Conservation (phyloP, 805 yeast genomes). For the Kluyveromyces aestuarii region DNA sequence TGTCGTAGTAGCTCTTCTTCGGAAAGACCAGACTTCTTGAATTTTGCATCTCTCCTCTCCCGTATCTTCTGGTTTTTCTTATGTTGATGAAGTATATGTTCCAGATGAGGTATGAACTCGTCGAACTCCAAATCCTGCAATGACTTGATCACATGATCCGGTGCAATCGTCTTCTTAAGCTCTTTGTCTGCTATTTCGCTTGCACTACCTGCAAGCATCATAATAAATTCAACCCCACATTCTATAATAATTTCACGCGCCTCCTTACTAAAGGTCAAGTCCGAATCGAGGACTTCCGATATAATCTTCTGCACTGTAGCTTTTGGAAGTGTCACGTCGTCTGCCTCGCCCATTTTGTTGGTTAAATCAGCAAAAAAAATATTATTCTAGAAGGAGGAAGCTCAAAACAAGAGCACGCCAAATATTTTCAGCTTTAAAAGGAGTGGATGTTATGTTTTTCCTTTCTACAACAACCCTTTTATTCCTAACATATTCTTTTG, state of each 20-base stretch:
- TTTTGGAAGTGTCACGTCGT: conserved; percentile 37
- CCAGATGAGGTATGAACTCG: conserved; percentile 74
- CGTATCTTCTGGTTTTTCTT: conserved; percentile 82
- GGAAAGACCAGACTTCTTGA: conserved; percentile 82
- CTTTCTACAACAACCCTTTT: too few species aligned
- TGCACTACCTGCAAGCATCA: conserved; percentile 87
- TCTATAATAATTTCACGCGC: conserved; percentile 93
- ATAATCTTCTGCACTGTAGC: conserved; percentile 96
- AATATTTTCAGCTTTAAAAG: too few species aligned
- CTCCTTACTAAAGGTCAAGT: conserved; percentile 80
- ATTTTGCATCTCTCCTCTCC: conserved; percentile 85
- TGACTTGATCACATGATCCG: conserved; percentile 92
- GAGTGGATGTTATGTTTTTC: too few species aligned
- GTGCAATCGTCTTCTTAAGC: conserved; percentile 90
- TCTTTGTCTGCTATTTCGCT: conserved; percentile 96
- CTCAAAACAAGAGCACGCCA: background rate
- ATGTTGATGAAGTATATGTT: conserved; percentile 74
- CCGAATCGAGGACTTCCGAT: conserved; percentile 82
- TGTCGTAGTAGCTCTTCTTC: conserved; percentile 89
- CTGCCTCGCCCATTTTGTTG: conserved; percentile 16
- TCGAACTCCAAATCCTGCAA: conserved; percentile 77
- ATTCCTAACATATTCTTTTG: too few species aligned
- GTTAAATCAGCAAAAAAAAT: background rate
- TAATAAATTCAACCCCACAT: conserved; percentile 91
- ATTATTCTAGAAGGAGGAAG: background rate